phyloP scores from a whole-genome alignment of 768 basidiomycete genomes.

The Macrolepiota fuliginosa region DNA sequence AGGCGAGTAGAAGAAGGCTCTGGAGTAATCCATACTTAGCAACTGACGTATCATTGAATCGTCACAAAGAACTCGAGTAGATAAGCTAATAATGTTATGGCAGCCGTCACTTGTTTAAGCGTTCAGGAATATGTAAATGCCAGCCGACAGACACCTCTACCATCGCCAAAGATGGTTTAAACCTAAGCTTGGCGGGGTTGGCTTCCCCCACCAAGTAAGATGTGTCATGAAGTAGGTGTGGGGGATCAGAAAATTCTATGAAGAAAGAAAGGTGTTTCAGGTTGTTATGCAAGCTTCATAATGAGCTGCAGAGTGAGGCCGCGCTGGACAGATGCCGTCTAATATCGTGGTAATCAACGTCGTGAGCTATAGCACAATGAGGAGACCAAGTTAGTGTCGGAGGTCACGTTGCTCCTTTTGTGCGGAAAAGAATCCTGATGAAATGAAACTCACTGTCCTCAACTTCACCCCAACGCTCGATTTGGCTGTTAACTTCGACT shows the following conservation, averaged over 20 bases:
- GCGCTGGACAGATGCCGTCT: constrained; percentile 72
- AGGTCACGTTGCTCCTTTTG: neutral
- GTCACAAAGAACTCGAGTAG: neutral
- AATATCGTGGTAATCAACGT: constrained; percentile 95
- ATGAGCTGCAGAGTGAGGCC: constrained; percentile 20
- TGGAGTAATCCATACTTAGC: neutral
- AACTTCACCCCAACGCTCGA: constrained; percentile 98
- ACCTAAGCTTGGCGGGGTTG: neutral
- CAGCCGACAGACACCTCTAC: neutral
- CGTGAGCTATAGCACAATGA: constrained; percentile 67
- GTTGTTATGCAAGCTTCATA: neutral
- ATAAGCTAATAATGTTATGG: constrained; percentile 7
- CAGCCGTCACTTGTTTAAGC: neutral
- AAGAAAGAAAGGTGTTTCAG: neutral
- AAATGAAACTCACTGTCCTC: constrained; percentile 84
- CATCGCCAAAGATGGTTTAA: neutral
- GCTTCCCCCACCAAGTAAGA: neutral
- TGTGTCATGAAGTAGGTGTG: neutral
- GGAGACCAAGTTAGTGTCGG: constrained; percentile 10
- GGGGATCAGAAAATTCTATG: neutral
- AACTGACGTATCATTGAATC: neutral
- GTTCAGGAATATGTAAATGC: neutral
- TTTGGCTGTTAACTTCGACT: constrained; percentile 95
- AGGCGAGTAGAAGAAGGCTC: neutral
- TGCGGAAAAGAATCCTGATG: constrained; percentile 5